Evolutionary conservation across 2,329 filamentous ascomycete species (phyloP), one percentile per base, ranked within the genome.

Genomic region (Bisporella sp.): DNA sequence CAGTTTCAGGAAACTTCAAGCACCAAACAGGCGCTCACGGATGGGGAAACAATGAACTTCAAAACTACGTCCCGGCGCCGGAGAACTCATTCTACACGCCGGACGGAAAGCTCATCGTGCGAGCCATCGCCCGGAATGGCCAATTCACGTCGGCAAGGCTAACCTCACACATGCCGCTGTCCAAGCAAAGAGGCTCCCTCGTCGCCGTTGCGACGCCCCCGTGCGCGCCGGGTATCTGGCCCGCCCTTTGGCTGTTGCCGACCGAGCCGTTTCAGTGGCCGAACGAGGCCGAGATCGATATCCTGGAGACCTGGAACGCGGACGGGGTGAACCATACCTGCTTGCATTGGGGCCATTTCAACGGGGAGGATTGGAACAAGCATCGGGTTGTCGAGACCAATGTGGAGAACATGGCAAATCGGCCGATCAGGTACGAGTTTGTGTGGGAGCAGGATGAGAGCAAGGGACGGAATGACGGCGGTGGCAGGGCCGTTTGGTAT

Each of bases 301-400:
- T 82, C 44, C 74, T 78, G 40, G 79, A 82, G 64, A 74, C 70
- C n/a, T 82, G 78, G 79, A 81, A 82, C 54, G 78, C 73, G 13
- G 75, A 79, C 52, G 61, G 64, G 33, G 68, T 74, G 45, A 82
- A 82, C 59, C 73, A 77, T 49, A 71, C 71, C 0, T 82, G 79
- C 58, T 66, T 82, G 45, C 79, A 82, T 57, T 82, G 79, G 79
- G 79, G 79, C 4, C 69, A 72, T 49, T 77, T 68, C 66, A 75
- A 66, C 57, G 77, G 68, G 51, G 66, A 78, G 50, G 78, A 82
- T 57, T 69, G 69, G 48, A 65, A 76, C 52, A 82, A 81, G 64
- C 79, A 82, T 53, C 71, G 77, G 5, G 77, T 81, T 1, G 57
- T 74, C 2, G 72, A 73, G 47, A 81, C 77, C 1, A 67, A 61